Conservation (phyloP, 768 basidiomycete genomes). For the Cystoderma amianthinum region DNA sequence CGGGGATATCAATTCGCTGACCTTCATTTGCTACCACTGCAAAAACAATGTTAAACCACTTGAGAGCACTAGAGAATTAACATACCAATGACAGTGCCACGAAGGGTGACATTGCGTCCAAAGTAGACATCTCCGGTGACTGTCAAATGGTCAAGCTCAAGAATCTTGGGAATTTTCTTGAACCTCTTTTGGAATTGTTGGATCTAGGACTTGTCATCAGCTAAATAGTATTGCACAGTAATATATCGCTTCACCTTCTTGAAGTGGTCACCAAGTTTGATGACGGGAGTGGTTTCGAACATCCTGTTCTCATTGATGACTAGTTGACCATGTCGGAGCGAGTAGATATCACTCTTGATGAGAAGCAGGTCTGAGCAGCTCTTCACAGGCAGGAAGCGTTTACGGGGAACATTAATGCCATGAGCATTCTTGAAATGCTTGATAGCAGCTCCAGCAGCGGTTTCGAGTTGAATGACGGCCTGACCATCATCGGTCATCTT, state of each 20-base stretch:
- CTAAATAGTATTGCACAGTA: no score
- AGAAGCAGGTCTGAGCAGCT: constrained; percentile 83
- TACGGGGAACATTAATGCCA: constrained; percentile 92
- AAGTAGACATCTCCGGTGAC: constrained; percentile 90
- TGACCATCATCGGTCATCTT: constrained; percentile 84
- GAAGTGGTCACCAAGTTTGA: constrained; percentile 96
- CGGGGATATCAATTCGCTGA: constrained; percentile 76
- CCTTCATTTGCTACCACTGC: constrained; percentile 75
- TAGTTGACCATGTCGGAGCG: constrained; percentile 80
- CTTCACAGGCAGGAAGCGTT: constrained; percentile 90
- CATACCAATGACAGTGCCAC: constrained; percentile 81
- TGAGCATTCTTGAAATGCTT: constrained; percentile 90
- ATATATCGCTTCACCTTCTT: no score
- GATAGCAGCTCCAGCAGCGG: constrained; percentile 89
- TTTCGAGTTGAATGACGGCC: constrained; percentile 85
- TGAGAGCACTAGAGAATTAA: neutral
- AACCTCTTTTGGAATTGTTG: constrained; percentile 91
- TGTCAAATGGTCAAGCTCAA: constrained; percentile 92
- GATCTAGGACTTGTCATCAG: no score
- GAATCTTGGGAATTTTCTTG: constrained; percentile 87
- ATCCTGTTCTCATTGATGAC: constrained; percentile 78
- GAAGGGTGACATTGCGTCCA: constrained; percentile 78
- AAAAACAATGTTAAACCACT: neutral
- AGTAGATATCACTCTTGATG: constrained; percentile 92
- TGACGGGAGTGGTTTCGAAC: constrained; percentile 88